Conservation (phyloP, 345 rosid species). For the Xanthoceras sorbifolium region DNA sequence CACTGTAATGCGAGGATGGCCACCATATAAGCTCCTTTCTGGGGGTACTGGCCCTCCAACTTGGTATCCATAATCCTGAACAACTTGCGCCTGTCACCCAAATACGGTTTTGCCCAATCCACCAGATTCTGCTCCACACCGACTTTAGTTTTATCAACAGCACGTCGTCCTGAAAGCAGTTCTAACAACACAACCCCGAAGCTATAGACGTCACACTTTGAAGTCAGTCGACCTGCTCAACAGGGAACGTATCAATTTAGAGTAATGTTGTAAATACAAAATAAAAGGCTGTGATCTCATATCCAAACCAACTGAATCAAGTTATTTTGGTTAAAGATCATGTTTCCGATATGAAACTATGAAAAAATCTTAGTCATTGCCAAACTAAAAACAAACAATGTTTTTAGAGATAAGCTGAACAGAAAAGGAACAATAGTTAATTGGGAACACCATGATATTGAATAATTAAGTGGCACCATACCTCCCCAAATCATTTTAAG, state of each 20-base stretch:
- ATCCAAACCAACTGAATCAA: background rate
- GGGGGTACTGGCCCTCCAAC: slow-evolving; percentile 71
- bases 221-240: slow-evolving; percentile 57
- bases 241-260: background rate
- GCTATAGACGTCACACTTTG: slow-evolving; percentile 74
- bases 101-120: slow-evolving; percentile 74
- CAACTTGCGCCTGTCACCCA: slow-evolving; percentile 58
- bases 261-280: background rate
- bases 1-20: slow-evolving; percentile 63
- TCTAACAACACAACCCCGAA: slow-evolving; percentile 74
- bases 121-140: slow-evolving; percentile 69
- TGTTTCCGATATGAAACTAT: background rate
- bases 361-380: background rate
- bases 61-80: slow-evolving; percentile 74
- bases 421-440: background rate
- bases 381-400: background rate
- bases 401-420: background rate
- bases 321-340: background rate
- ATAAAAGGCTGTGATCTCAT: background rate
- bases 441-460: background rate
- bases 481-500: background rate
- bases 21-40: slow-evolving; percentile 55
- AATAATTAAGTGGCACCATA: background rate
- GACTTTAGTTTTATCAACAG: slow-evolving; percentile 47
- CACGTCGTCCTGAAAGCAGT: slow-evolving; percentile 59